A percentile compares a stretch with the other conserved stretches of the same genome.
These are phyloP conservation scores for Candida arabinofermentans DNA, from an alignment of 805 yeast genomes.

Conservation along the genomic window DNA sequence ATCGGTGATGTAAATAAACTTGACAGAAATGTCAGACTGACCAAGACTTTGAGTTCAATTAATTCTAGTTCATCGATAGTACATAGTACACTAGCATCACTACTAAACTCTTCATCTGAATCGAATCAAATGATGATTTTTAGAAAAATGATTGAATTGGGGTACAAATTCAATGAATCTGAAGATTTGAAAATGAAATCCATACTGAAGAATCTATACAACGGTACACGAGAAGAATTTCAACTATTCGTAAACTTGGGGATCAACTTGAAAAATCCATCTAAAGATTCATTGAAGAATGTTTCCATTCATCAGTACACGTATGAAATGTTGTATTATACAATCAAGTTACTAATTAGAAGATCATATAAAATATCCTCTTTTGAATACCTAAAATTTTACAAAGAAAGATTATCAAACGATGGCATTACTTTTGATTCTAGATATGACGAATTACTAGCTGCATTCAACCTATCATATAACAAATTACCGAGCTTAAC, in stretches of 20 bases:
- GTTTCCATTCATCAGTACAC: slow-evolving; percentile 12
- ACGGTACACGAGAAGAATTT: slow-evolving; percentile 10
- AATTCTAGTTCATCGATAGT: neutral
- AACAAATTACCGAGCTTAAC: neutral
- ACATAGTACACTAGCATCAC: too few species aligned
- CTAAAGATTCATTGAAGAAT: slow-evolving; percentile 2
- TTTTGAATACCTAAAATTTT: slow-evolving; percentile 9
- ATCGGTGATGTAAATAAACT: too few species aligned
- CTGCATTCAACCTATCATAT: neutral
- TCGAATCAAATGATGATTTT: slow-evolving; percentile 3
- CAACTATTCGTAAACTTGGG: slow-evolving; percentile 8
- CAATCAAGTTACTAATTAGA: slow-evolving; percentile 16
- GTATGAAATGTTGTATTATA: slow-evolving; percentile 14
- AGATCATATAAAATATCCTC: slow-evolving; percentile 13
- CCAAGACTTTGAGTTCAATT: neutral
- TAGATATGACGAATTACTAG: neutral
- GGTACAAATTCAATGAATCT: slow-evolving; percentile 6
- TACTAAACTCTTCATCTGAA: too few species aligned
- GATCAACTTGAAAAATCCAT: neutral
- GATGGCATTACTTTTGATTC: neutral
- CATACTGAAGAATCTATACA: slow-evolving; percentile 9
- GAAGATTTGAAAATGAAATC: neutral
- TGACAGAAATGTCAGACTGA: neutral
- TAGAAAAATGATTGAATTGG: slow-evolving; percentile 4
- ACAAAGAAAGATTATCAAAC: neutral